These are phyloP conservation scores for Trichophyton verrucosum DNA, from an alignment of 2,329 filamentous ascomycete species.

Conservation along the genomic window DNA sequence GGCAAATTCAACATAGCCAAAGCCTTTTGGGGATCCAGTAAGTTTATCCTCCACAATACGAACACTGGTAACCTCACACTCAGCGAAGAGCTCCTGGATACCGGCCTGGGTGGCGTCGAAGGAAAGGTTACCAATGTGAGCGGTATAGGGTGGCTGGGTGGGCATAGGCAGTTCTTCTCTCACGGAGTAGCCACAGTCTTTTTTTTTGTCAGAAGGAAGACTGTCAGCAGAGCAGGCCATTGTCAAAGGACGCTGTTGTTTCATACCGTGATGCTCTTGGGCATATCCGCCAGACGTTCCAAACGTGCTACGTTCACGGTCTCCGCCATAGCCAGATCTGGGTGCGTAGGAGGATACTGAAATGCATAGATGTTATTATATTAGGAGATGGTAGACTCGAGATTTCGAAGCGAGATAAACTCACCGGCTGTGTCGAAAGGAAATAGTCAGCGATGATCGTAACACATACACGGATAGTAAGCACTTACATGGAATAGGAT, in stretches of 20 bases:
- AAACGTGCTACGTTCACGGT: slow-evolving; percentile 30
- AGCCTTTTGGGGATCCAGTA: slow-evolving; percentile 88
- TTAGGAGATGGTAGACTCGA: slow-evolving; percentile 2
- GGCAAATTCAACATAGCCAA: slow-evolving; percentile 92
- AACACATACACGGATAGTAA: slow-evolving; percentile 1
- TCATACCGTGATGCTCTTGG: background rate
- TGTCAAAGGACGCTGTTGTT: background rate
- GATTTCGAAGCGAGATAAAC: background rate
- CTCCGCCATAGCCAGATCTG: slow-evolving; percentile 37
- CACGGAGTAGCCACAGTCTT: slow-evolving; percentile 25
- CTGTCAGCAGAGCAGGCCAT: slow-evolving; percentile 3
- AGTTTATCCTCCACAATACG: slow-evolving; percentile 95
- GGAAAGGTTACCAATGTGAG: slow-evolving; percentile 89
- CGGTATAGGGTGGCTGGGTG: slow-evolving; percentile 85
- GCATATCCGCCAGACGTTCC: background rate
- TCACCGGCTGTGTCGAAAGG: slow-evolving; percentile 7
- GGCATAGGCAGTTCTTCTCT: slow-evolving; percentile 72
- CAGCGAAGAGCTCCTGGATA: slow-evolving; percentile 73
- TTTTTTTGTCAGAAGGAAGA: background rate
- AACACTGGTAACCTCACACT: slow-evolving; percentile 76
- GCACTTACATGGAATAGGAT: slow-evolving; percentile 56
- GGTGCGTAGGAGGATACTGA: slow-evolving; percentile 26
- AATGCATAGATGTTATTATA: background rate
- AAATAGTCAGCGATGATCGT: slow-evolving; percentile 5
- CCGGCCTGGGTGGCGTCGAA: slow-evolving; percentile 82